These are phyloP conservation scores for Candida buenavistaensis DNA, from an alignment of 1,139 yeast genomes.

Conservation along the genomic window DNA sequence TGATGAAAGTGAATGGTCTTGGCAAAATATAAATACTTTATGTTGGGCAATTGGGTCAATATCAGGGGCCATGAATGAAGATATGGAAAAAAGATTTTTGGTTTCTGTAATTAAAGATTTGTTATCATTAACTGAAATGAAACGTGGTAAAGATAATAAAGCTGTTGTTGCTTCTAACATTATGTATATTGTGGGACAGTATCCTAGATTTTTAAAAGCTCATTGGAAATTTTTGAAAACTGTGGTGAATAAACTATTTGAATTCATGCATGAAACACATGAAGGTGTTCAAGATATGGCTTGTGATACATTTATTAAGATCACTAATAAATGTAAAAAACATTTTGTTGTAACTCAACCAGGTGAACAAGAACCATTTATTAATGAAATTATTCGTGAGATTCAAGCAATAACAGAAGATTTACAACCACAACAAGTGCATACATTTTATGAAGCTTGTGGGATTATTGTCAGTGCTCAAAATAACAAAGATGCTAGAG, in stretches of 20 bases:
- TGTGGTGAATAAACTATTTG: conserved; percentile 91
- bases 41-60: conserved; percentile 99
- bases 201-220: conserved; percentile 94
- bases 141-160: conserved; percentile 95
- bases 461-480: conserved; percentile 93
- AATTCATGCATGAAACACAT: conserved; percentile 98
- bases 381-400: conserved; percentile 81
- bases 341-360: conserved; percentile 90
- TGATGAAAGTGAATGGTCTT: conserved; percentile 98
- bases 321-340: conserved; percentile 90
- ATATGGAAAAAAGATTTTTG: conserved; percentile 90
- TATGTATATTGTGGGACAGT: conserved; percentile 99
- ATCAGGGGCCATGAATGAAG: conserved; percentile 98
- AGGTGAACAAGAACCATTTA: conserved; percentile 89
- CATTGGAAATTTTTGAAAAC: conserved; percentile 98
- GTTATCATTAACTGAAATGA: conserved; percentile 88
- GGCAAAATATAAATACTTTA: conserved; percentile 94
- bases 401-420: conserved; percentile 88
- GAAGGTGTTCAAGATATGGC: conserved; percentile 99
- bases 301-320: conserved; percentile 96
- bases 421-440: conserved; percentile 95
- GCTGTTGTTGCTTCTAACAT: conserved; percentile 99
- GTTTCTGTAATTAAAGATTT: conserved; percentile 92
- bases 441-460: conserved; percentile 96
- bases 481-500: conserved; percentile 58